phyloP scores from a whole-genome alignment of 257 asterid species.

The Fraxinus cuspidata region DNA sequence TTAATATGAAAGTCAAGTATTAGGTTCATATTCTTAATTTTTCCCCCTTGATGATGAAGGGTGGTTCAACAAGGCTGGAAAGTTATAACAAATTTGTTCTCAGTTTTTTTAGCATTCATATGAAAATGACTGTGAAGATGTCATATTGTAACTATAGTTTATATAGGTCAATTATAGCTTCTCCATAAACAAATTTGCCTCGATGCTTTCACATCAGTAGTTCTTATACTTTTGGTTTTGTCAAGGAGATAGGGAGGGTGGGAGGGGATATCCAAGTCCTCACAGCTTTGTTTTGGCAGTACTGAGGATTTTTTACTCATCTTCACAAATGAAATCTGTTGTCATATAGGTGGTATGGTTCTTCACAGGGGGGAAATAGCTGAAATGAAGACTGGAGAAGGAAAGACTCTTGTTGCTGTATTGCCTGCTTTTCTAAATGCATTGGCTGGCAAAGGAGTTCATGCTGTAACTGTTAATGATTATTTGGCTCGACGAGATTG shows the following conservation, averaged over 20 bases:
- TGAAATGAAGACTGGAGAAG: constrained; percentile 99
- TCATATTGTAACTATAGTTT: constrained; percentile 21
- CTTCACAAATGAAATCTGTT: constrained; percentile 15
- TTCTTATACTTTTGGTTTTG: constrained; percentile 9
- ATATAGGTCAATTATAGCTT: constrained; percentile 18
- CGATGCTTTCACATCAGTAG: background rate
- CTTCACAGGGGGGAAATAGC: constrained; percentile 99
- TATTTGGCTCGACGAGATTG: constrained; percentile 97
- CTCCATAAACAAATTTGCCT: background rate
- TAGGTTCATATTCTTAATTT: background rate
- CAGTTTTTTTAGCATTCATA: constrained; percentile 24
- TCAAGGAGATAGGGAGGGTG: constrained; percentile 11
- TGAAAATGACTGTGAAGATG: constrained; percentile 36
- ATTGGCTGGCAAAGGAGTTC: constrained; percentile 89
- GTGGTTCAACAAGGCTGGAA: constrained; percentile 41
- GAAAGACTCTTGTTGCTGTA: constrained; percentile 95
- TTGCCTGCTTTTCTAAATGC: constrained; percentile 94
- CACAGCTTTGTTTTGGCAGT: background rate
- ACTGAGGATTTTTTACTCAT: background rate
- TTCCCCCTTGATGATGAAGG: constrained; percentile 30
- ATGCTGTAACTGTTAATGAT: constrained; percentile 92
- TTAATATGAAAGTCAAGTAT: constrained; percentile 9
- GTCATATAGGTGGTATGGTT: constrained; percentile 77
- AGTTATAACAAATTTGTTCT: constrained; percentile 11
- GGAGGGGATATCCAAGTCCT: background rate